Conservation (phyloP, 2,329 filamentous ascomycete species). For the Rhynchosporium agropyri region DNA sequence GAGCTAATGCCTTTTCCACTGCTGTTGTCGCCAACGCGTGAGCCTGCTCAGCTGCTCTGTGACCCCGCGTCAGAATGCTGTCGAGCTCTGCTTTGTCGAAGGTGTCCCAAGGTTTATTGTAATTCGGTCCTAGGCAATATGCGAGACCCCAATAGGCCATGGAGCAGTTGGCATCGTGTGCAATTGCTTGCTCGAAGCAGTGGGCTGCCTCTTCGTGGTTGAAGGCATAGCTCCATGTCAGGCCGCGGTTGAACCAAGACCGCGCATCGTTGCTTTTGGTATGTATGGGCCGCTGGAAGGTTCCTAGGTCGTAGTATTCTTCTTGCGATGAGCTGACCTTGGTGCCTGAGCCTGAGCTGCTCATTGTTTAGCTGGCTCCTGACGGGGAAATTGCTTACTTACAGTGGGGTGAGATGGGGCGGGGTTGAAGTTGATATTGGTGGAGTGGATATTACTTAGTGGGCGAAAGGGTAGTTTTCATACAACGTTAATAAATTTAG, state of each 20-base stretch:
- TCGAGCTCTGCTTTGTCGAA: constrained; percentile 66
- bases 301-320: constrained; percentile 55
- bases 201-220: constrained; percentile 71
- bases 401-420: not conserved
- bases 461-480: too few species aligned
- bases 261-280: constrained; percentile 56
- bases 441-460: too few species aligned
- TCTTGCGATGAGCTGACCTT: not conserved
- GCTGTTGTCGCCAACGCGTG: constrained; percentile 43
- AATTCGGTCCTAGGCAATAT: constrained; percentile 73
- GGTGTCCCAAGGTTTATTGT: constrained; percentile 76
- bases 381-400: not conserved
- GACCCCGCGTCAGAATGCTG: constrained; percentile 52
- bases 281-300: constrained; percentile 57
- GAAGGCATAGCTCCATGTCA: constrained; percentile 76
- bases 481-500: too few species aligned
- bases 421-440: not conserved
- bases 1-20: constrained; percentile 64
- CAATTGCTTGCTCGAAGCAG: constrained; percentile 65
- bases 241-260: constrained; percentile 70
- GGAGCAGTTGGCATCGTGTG: constrained; percentile 55
- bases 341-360: too few species aligned
- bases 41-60: constrained; percentile 51
- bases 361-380: not conserved
- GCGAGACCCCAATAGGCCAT: constrained; percentile 73